These are phyloP conservation scores for Geotrichum fermentans DNA, from an alignment of 1,139 yeast genomes.

Conservation along the genomic window DNA sequence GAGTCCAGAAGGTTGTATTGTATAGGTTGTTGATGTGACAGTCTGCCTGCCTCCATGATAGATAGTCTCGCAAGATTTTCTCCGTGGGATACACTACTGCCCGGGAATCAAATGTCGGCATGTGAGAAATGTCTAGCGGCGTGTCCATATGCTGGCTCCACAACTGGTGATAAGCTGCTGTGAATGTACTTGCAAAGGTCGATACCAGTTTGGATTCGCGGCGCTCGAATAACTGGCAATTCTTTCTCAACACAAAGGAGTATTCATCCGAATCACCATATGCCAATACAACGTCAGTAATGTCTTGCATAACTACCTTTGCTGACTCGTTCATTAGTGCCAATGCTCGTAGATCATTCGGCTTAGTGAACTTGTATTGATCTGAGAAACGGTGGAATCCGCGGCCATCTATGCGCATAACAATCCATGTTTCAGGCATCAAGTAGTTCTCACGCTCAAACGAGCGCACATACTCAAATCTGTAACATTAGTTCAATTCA, in stretches of 20 bases:
- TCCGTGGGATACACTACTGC: conserved; percentile 79
- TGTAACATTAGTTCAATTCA: conserved; percentile 58
- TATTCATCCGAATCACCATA: conserved; percentile 97
- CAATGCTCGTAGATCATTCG: conserved; percentile 77
- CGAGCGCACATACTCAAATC: conserved; percentile 77
- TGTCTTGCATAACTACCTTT: conserved; percentile 50
- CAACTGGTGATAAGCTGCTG: conserved; percentile 62
- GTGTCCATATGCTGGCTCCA: conserved; percentile 46
- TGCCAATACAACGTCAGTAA: conserved; percentile 72
- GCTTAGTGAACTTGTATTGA: conserved; percentile 70
- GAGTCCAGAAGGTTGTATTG: conserved; percentile 88
- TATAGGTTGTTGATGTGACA: conserved; percentile 93
- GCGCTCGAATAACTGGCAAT: conserved; percentile 68
- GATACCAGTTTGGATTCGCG: conserved; percentile 75
- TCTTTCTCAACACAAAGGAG: conserved; percentile 64
- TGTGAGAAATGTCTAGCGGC: conserved; percentile 38
- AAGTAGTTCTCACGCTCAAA: conserved; percentile 73
- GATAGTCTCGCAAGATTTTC: conserved; percentile 64
- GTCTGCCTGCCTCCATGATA: conserved; percentile 94
- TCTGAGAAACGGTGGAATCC: conserved; percentile 83
- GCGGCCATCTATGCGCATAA: conserved; percentile 86
- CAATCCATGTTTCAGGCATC: conserved; percentile 75
- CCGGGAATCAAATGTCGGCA: conserved; percentile 89
- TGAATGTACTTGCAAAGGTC: conserved; percentile 75
- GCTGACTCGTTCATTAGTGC: conserved; percentile 82